Conservation (phyloP, 2,329 filamentous ascomycete genomes). For the Alternaria postmessia region DNA sequence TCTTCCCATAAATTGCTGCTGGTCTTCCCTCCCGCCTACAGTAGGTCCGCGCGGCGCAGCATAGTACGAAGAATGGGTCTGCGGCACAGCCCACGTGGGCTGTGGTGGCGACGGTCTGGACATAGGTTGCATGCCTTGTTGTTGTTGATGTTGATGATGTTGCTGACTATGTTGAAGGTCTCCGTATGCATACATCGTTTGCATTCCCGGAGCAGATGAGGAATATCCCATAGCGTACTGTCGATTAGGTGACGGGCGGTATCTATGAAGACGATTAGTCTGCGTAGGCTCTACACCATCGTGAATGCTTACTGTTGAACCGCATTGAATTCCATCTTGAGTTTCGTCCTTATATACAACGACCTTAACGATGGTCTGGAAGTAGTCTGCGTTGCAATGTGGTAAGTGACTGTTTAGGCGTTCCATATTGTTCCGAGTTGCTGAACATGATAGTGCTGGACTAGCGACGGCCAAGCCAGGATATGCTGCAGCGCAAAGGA, state of each 20-base stretch:
- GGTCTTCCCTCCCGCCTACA: conserved; percentile 36
- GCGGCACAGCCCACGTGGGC: conserved; percentile 47
- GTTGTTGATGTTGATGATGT: conserved; percentile 25
- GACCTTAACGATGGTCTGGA: conserved; percentile 28
- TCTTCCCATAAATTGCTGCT: conserved; percentile 35
- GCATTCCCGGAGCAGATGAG: conserved; percentile 36
- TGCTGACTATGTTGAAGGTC: conserved; percentile 33
- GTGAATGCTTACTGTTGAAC: conserved; percentile 48
- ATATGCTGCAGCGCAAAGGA: conserved; percentile 39
- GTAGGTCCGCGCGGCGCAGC: conserved; percentile 34
- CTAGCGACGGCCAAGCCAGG: conserved; percentile 29
- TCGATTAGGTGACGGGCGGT: conserved; percentile 48
- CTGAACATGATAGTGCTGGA: conserved; percentile 31
- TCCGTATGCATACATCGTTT: conserved; percentile 50
- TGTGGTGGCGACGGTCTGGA: conserved; percentile 46
- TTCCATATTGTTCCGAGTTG: conserved; percentile 23
- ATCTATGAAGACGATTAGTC: conserved; percentile 46
- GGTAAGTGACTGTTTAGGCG: conserved; percentile 40
- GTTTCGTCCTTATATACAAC: conserved; percentile 36
- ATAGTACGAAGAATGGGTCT: conserved; percentile 44
- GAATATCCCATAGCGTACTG: conserved; percentile 43
- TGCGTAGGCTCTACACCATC: conserved; percentile 8
- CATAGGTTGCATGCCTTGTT: conserved; percentile 32
- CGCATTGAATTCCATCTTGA: conserved; percentile 56
- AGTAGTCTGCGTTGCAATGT: conserved; percentile 28